Conservation (phyloP, 129 eudicot species). For the Flaveria trinervia region DNA sequence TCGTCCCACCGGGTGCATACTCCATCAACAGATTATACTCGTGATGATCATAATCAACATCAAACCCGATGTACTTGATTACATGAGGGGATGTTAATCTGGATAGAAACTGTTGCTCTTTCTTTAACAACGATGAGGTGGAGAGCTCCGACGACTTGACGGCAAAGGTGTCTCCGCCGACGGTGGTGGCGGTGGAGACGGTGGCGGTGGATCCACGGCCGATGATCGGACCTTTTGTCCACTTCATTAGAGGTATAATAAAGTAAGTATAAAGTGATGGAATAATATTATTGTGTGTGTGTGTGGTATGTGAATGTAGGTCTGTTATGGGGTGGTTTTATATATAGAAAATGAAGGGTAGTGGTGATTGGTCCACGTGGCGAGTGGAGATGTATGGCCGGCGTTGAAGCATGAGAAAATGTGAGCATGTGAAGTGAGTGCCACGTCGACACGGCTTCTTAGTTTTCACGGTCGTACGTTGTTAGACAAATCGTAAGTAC, state of each 20-base stretch:
- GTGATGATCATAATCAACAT: conserved; percentile 30
- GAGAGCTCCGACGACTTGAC: conserved; percentile 64
- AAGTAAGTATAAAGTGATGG: neutral
- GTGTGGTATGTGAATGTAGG: neutral
- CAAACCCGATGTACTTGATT: conserved; percentile 54
- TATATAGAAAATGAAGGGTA: conserved; percentile 1
- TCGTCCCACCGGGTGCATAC: conserved; percentile 54
- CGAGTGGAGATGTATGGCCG: conserved; percentile 42
- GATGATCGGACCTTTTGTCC: conserved; percentile 61
- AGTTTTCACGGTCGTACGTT: conserved; percentile 29
- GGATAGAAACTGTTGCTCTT: conserved; percentile 53
- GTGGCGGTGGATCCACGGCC: conserved; percentile 79
- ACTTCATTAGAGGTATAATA: conserved; percentile 56
- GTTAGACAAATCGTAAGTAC: conserved; percentile 5
- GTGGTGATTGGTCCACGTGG: conserved; percentile 50
- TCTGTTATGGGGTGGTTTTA: neutral
- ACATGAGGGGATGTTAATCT: conserved; percentile 51
- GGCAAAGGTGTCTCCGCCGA: conserved; percentile 55
- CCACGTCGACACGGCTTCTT: neutral
- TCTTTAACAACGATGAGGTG: conserved; percentile 45
- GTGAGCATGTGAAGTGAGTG: conserved; percentile 51
- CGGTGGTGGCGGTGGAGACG: conserved; percentile 58
- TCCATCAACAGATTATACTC: conserved; percentile 66
- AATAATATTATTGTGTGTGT: neutral
- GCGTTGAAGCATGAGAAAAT: conserved; percentile 59